phyloP scores from a whole-genome alignment of 208 protist species.

The Lotmaria passim region DNA sequence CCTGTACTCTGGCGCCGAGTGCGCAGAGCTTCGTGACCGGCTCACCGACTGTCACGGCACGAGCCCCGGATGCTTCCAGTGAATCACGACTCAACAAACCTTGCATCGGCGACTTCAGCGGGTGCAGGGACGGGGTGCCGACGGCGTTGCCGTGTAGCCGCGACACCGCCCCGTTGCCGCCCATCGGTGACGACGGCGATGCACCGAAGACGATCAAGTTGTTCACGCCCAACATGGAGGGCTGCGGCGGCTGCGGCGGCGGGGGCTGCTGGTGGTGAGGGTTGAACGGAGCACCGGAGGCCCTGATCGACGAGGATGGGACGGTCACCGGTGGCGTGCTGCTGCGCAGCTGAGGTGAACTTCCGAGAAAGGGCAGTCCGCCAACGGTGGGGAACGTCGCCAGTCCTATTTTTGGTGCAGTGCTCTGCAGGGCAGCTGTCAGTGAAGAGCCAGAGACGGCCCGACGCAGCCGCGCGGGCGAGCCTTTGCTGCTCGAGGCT shows the following conservation, averaged over 20 bases:
- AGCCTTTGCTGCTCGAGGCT: background rate
- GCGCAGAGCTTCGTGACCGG: slow-evolving; percentile 50
- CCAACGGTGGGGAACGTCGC: slow-evolving; percentile 3
- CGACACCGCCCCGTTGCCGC: background rate
- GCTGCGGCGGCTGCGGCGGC: no score
- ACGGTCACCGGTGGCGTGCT: slow-evolving; percentile 1
- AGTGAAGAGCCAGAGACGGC: slow-evolving; percentile 1
- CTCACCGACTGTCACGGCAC: slow-evolving; percentile 49
- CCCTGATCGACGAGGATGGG: background rate
- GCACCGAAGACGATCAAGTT: slow-evolving; percentile 7
- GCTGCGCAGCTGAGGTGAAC: slow-evolving; percentile 13
- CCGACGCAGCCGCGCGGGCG: background rate
- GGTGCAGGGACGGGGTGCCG: slow-evolving; percentile 2
- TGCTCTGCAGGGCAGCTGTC: background rate
- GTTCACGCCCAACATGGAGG: slow-evolving; percentile 14
- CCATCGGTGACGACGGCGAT: slow-evolving; percentile 7
- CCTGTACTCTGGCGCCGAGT: slow-evolving; percentile 70
- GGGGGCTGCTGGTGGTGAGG: no score
- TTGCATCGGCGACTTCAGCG: slow-evolving; percentile 27
- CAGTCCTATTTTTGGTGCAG: background rate
- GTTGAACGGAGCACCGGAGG: no score
- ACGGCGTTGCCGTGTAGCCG: background rate
- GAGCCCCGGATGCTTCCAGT: slow-evolving; percentile 9
- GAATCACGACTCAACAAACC: slow-evolving; percentile 28
- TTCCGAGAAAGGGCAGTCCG: background rate